Conservation (phyloP, 768 basidiomycete genomes). For the Coprinopsis cinerea region DNA sequence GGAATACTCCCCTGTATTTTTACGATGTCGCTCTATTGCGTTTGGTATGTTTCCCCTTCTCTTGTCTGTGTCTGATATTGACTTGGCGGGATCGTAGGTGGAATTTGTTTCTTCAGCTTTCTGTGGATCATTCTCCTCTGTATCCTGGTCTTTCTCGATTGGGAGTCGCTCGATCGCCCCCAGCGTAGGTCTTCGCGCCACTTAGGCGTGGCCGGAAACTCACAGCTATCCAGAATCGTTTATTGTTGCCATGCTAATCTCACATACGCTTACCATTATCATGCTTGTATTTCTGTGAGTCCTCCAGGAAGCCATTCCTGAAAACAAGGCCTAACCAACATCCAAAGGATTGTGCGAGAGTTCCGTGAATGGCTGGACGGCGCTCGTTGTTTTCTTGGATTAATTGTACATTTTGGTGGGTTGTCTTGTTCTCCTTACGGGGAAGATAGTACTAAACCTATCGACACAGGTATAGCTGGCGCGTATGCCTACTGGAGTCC, state of each 20-base stretch:
- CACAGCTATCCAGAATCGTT: constrained; percentile 18
- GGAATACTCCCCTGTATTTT: constrained; percentile 7
- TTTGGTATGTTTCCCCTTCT: constrained; percentile 3
- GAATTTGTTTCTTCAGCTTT: constrained; percentile 21
- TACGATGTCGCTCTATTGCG: constrained; percentile 8
- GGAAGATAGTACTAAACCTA: background rate
- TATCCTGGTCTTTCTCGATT: constrained; percentile 22
- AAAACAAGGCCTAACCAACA: background rate
- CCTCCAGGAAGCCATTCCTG: background rate
- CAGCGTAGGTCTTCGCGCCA: constrained; percentile 18
- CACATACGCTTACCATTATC: constrained; percentile 21
- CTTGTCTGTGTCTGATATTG: background rate
- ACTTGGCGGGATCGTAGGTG: constrained; percentile 11
- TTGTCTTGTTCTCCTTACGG: background rate
- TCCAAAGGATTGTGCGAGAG: constrained; percentile 6
- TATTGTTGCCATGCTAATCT: constrained; percentile 21
- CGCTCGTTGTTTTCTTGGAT: constrained; percentile 21
- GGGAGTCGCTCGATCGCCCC: constrained; percentile 19
- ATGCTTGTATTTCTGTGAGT: constrained; percentile 26
- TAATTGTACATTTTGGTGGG: constrained; percentile 19
- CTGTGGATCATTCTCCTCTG: constrained; percentile 24
- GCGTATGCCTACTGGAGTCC: constrained; percentile 19
- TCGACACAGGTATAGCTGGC: constrained; percentile 16
- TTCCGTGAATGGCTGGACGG: constrained; percentile 28
- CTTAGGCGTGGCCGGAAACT: background rate